Conservation (phyloP, 2,329 filamentous ascomycete species). For the Colletotrichum phormii region DNA sequence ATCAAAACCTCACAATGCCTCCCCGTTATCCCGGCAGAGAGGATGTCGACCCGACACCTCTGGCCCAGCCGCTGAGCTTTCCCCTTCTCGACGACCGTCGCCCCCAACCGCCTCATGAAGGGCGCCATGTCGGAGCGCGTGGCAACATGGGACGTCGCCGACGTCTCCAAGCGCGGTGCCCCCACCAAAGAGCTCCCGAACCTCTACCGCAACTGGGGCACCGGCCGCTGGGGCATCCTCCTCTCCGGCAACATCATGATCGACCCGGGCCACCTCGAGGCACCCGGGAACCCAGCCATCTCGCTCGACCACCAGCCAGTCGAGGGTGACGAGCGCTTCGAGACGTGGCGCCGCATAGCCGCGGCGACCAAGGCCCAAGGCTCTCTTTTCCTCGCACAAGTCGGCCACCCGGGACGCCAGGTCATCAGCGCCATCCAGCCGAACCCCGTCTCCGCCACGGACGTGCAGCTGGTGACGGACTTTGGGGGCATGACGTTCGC, state of each 20-base stretch:
- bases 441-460: conserved; percentile 54
- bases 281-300: conserved; percentile 68
- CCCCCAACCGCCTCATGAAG: conserved; percentile 75
- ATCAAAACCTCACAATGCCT: neutral
- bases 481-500: conserved; percentile 47
- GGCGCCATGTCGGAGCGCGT: conserved; percentile 74
- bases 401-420: conserved; percentile 73
- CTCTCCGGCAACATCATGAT: conserved; percentile 74
- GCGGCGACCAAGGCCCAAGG: conserved; percentile 44
- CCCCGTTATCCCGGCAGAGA: neutral
- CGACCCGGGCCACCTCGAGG: conserved; percentile 68
- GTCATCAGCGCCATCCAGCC: conserved; percentile 45
- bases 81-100: conserved; percentile 62
- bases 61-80: conserved; percentile 60
- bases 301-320: conserved; percentile 60
- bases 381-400: conserved; percentile 69
- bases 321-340: conserved; percentile 69
- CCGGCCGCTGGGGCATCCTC: conserved; percentile 60
- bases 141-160: conserved; percentile 67
- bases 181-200: conserved; percentile 56
- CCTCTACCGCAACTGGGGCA: conserved; percentile 63
- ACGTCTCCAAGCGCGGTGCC: conserved; percentile 59
- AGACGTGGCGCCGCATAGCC: conserved; percentile 68
- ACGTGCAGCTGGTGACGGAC: conserved; percentile 46
- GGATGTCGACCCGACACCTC: conserved; percentile 16